These are phyloP conservation scores for Hypseocharis bilobata DNA, from an alignment of 441 rosid genomes.

Conservation along the genomic window DNA sequence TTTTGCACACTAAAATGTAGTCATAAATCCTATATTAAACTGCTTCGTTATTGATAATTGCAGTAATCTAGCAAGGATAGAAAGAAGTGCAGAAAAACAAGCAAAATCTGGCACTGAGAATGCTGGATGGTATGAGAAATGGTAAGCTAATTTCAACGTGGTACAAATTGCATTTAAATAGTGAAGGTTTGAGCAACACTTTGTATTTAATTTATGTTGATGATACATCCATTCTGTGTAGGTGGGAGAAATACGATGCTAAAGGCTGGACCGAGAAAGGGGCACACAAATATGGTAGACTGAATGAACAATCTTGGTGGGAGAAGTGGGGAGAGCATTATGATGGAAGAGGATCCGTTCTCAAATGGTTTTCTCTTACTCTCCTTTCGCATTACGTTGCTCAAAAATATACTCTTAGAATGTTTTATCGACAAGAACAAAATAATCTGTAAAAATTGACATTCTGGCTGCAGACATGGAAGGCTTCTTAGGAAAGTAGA, in stretches of 20 bases:
- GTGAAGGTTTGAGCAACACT: background rate
- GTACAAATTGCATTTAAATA: constrained; percentile 12
- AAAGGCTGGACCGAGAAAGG: constrained; percentile 99
- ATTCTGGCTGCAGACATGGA: background rate
- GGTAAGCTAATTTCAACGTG: constrained; percentile 41
- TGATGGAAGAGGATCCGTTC: constrained; percentile 92
- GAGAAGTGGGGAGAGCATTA: constrained; percentile 99
- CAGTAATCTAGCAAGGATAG: constrained; percentile 93
- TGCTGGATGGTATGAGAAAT: constrained; percentile 98
- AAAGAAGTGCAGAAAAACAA: constrained; percentile 96
- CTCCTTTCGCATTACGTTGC: constrained; percentile 10
- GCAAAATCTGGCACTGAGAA: constrained; percentile 89
- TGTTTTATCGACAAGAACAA: background rate
- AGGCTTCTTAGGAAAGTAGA: background rate
- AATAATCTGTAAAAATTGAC: background rate
- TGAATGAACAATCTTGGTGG: constrained; percentile 99
- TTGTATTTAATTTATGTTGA: background rate
- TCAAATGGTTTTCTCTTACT: constrained; percentile 61
- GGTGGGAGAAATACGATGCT: constrained; percentile 99
- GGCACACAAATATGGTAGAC: constrained; percentile 86
- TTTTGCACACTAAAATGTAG: constrained; percentile 2
- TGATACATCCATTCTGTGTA: constrained; percentile 25
- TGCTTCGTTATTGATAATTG: constrained; percentile 19
- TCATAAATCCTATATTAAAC: background rate
- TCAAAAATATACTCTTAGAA: background rate